phyloP scores from a whole-genome alignment of 805 yeast genomes.

The Suhomyces vadensis region DNA sequence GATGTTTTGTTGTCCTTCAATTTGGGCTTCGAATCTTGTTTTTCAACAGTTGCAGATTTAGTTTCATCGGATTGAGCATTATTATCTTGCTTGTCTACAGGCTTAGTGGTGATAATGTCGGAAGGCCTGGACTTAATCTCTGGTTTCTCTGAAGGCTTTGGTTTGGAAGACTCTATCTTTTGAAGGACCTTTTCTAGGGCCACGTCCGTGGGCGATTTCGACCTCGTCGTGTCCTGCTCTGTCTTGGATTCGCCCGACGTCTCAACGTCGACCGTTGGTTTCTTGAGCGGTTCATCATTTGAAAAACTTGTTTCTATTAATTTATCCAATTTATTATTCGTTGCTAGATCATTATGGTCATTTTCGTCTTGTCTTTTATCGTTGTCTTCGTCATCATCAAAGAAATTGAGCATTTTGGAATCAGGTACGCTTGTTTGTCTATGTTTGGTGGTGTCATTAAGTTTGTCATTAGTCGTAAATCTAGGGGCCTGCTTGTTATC shows the following conservation, averaged over 20 bases:
- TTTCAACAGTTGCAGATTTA: neutral
- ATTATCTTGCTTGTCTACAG: too few relatives aligned
- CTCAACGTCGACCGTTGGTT: too few relatives aligned
- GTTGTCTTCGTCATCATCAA: conserved; percentile 14
- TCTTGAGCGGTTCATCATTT: too few relatives aligned
- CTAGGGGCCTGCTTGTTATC: neutral
- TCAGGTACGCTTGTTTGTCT: conserved; percentile 3
- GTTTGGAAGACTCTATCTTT: neutral
- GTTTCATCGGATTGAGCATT: neutral
- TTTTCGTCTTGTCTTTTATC: neutral
- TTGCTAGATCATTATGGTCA: neutral
- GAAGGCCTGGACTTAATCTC: too few relatives aligned
- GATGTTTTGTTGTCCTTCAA: conserved; percentile 8
- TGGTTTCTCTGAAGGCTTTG: neutral
- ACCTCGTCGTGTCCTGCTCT: neutral
- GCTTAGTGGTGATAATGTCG: too few relatives aligned
- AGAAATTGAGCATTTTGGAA: conserved; percentile 16
- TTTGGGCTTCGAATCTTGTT: neutral
- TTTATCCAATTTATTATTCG: neutral
- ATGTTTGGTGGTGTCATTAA: conserved; percentile 6
- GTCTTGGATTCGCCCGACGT: neutral
- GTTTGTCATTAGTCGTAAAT: conserved; percentile 7
- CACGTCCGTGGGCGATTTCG: neutral
- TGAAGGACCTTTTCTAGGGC: neutral
- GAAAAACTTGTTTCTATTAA: neutral